Base-by-base conservation (phyloP, 2,329 filamentous ascomycete genomes). In the Aplosporella prunicola region DNA sequence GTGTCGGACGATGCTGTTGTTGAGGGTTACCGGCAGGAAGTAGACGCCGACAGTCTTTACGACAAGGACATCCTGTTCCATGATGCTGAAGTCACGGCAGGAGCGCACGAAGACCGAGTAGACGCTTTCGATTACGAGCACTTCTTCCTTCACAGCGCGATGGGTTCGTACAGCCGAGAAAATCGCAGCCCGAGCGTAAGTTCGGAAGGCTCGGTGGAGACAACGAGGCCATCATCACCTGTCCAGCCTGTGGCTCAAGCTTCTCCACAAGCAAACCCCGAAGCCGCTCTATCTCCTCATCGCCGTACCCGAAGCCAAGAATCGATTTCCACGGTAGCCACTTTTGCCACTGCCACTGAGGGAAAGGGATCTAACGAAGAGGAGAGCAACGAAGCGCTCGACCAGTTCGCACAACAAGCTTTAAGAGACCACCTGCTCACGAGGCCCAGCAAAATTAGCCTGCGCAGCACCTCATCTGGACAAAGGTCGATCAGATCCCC, bases 61-160 rank as follows among this genome's bases (percentile, higher is more conserved):
- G 30, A 32, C 16, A 11, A 22, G 8, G 22, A 24, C 22, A 8
- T 8, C 8, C 8, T 8, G n/a, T 40, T 35, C 26, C 22, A 40
- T 13, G 38, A 40, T n/a, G 38, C 38, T 15, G 23, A 40, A 15
- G 31, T 18, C 15, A n/a, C 32, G 50, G 48, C 55, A 3, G 59
- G 55, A 37, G 85, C 86, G 0, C 89, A 96, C 51, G 89, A 96
- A 62, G 87, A 95, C 57, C 82, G 89, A 14, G 80, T 88, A 47
- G 89, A 96, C 58, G 88, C 88, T 1, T 96, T 96, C 52, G 89
- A 96, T 57, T 96, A 96, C 45, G 84, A 94, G 57, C 80, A 93
- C 55, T 95, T 95, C 62, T 94, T 94, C 58, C 69, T 95, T 10
- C 87, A 95, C 57, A 93, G 85, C 47, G 86, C 87, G 9, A 80